phyloP scores from a whole-genome alignment of 139 green algal genomes.

The Edaphochlamys debaryana region DNA sequence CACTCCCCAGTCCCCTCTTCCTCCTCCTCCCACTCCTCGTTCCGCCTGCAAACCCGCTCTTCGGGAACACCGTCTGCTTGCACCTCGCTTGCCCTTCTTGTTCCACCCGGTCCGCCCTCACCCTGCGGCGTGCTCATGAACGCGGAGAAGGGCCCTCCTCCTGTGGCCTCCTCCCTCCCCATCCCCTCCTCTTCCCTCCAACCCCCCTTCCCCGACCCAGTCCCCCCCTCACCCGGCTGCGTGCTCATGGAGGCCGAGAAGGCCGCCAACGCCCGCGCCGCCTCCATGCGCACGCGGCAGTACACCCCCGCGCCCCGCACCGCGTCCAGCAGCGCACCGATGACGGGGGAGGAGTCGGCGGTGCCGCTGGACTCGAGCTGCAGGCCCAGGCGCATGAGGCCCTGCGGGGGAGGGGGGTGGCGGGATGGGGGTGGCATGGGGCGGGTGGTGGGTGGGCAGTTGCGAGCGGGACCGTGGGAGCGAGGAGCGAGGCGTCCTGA shows the following conservation, averaged over 20 bases:
- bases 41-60: too few species aligned
- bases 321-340: conserved; percentile 25
- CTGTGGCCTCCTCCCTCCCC: too few species aligned
- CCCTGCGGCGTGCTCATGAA: too few species aligned
- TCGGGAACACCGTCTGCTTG: too few species aligned
- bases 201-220: not conserved
- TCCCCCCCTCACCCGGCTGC: conserved; percentile 30
- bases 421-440: too few species aligned
- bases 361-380: conserved; percentile 34
- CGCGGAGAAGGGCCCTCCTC: too few species aligned
- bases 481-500: not conserved
- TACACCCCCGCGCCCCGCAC: not conserved
- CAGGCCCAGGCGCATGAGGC: conserved; percentile 29
- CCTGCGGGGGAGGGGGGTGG: not conserved
- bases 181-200: not conserved
- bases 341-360: conserved; percentile 38
- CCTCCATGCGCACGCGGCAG: conserved; percentile 28
- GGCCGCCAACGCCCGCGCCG: conserved; percentile 23
- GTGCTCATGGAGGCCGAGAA: conserved; percentile 38
- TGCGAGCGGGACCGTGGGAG: not conserved
- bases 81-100: too few species aligned
- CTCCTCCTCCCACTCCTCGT: too few species aligned
- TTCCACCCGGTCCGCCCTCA: too few species aligned
- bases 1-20: too few species aligned
- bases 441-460: not conserved